Percentiles rank a stretch among this genome's conserved stretches.
Conservation (phyloP, 2,329 filamentous ascomycete genomes). For the Mycosphaerella sp. region DNA sequence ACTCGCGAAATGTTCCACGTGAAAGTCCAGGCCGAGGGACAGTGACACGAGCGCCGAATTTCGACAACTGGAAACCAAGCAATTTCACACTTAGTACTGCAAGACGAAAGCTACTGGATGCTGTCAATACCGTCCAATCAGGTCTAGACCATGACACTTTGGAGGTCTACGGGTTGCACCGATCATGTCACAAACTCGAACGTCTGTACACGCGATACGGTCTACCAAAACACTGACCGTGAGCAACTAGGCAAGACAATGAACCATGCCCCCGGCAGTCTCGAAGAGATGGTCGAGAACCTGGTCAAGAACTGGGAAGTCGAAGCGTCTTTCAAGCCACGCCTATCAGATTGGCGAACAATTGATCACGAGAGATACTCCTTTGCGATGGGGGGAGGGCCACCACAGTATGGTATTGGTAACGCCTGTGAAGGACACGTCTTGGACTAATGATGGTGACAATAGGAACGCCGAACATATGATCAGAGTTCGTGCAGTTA, state of each 20-base stretch:
- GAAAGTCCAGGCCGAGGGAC: conserved; percentile 7
- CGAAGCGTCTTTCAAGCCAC: conserved; percentile 61
- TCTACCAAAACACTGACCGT: conserved; percentile 10
- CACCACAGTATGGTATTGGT: conserved; percentile 38
- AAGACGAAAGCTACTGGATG: not conserved
- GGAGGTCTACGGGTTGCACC: not conserved
- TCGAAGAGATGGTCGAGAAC: conserved; percentile 59
- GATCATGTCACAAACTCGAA: not conserved
- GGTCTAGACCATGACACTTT: not conserved
- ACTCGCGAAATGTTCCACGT: conserved; percentile 6
- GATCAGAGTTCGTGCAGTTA: conserved; percentile 41
- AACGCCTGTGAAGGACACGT: not conserved
- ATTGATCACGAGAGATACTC: conserved; percentile 55
- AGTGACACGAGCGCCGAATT: conserved; percentile 3
- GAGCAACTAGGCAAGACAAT: conserved; percentile 49
- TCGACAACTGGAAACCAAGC: conserved; percentile 13
- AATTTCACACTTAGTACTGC: conserved; percentile 5
- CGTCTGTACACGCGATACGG: not conserved
- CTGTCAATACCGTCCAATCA: not conserved
- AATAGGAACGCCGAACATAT: conserved; percentile 52
- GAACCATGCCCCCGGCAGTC: conserved; percentile 51
- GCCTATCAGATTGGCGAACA: conserved; percentile 59
- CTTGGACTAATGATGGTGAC: conserved; percentile 2
- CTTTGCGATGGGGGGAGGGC: conserved; percentile 58
- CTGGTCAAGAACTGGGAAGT: conserved; percentile 70